Evolutionary conservation across 192 early-diverging fungal species (phyloP).

Genomic region (Coemansia umbellata): DNA sequence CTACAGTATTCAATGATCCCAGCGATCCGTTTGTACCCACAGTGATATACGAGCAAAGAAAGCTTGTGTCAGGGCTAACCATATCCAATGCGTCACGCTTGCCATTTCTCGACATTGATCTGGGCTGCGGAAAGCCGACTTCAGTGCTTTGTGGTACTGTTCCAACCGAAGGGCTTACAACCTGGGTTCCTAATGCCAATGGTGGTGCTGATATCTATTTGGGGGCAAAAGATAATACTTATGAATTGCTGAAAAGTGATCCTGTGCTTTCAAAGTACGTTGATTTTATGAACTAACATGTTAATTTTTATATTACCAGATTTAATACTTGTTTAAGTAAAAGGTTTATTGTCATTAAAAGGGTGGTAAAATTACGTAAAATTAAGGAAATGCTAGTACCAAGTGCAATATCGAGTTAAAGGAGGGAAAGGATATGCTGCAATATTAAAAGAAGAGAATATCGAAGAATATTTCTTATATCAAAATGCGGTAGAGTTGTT

Average conservation of each 20-base stretch:
- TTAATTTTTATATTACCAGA: background rate
- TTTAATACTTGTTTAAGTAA: background rate
- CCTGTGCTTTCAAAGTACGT: conserved; percentile 5
- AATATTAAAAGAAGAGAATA: too few species aligned
- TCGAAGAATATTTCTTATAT: too few species aligned
- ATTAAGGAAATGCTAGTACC: too few species aligned
- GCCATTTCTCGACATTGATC: conserved; percentile 17
- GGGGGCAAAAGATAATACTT: conserved; percentile 6
- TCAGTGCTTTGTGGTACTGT: conserved; percentile 8
- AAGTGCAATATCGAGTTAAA: too few species aligned
- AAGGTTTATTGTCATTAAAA: background rate
- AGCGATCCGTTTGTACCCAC: conserved; percentile 10
- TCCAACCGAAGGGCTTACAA: conserved; percentile 11
- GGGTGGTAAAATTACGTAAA: background rate
- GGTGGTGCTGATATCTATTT: conserved; percentile 25
- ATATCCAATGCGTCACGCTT: conserved; percentile 29
- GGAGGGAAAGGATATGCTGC: too few species aligned
- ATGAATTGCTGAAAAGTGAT: conserved; percentile 11
- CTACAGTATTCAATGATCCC: conserved; percentile 2
- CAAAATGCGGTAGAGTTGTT: too few species aligned
- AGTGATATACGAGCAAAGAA: background rate
- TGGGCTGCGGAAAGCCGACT: conserved; percentile 14
- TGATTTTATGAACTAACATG: conserved; percentile 13
- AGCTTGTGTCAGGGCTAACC: conserved; percentile 3
- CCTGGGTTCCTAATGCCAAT: conserved; percentile 17